Base-by-base conservation (phyloP, 2,329 filamentous ascomycete genomes). In the Cryphonectria parasitica region DNA sequence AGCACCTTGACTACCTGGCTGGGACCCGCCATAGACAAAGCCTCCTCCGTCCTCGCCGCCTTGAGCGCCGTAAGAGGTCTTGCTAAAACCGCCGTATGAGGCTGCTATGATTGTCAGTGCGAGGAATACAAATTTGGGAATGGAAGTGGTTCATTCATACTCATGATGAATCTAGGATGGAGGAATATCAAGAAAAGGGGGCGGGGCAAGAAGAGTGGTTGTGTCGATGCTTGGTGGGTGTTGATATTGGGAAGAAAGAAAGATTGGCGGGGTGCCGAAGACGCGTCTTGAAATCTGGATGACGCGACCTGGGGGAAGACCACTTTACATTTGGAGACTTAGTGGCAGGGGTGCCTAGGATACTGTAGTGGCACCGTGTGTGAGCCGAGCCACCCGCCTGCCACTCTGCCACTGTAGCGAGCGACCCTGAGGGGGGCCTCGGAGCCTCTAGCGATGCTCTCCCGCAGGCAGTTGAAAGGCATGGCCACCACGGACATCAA, bases 31-130 rank as follows among this genome's bases (percentile, higher is more conserved):
- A 72, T 82, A 85, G 74, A 90, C 82, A 81, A 90, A 91, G 68
- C 89, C 89, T 74, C 89, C 89, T 62, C 85, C 87, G 75, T 88
- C 87, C 70, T 88, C 87, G 77, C 84, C 88, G 74, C 86, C 87
- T 75, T 86, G 83, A 71, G 82, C 85, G 75, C 87, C 86, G 77
- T 87, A 88, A 71, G 80, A 77, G n/a, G 82, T 79, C 77, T 81
- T 83, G 75, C 80, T 74, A 79, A 83, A 87, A 74, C 83, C 82
- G 72, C 80, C 82, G 82, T 87, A 88, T 74, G 85, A 84, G 81
- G 83, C 82, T 86, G 71, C 52, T 15, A 43, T 64, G 7, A 10
- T 58, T 39, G 39, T 72, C 34, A 71, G 66, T 54, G 8, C 39
- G 6, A 13, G 3, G 25, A 7, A 1, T 15, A 7, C 7, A 11